phyloP scores from a whole-genome alignment of 441 rosid genomes.

The Pelargonium myrrhifolium region DNA sequence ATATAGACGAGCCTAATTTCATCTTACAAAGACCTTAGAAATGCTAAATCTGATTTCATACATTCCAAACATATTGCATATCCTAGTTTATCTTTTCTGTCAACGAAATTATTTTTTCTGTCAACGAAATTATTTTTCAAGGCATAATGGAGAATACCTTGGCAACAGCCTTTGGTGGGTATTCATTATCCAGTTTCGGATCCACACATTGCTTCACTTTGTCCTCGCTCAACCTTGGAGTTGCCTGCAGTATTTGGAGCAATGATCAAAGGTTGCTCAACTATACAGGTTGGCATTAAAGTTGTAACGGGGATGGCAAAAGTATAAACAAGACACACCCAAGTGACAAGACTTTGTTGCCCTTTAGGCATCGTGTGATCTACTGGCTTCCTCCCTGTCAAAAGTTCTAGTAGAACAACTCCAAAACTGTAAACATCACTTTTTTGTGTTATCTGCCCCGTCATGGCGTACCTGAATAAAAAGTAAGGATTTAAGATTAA shows the following conservation, averaged over 20 bases:
- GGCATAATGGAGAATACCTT: conserved; percentile 40
- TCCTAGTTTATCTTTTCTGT: no score
- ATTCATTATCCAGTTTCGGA: conserved; percentile 87
- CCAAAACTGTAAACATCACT: conserved; percentile 98
- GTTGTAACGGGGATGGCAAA: neutral
- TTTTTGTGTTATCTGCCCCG: conserved; percentile 95
- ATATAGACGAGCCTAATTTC: no score
- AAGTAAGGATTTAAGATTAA: neutral
- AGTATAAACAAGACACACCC: conserved; percentile 44
- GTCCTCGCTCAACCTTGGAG: conserved; percentile 94
- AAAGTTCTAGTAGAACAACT: conserved; percentile 89
- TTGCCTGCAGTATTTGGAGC: conserved; percentile 43
- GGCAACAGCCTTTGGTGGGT: conserved; percentile 90
- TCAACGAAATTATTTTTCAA: neutral
- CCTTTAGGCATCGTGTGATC: conserved; percentile 99
- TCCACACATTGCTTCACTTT: conserved; percentile 95
- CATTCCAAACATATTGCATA: no score
- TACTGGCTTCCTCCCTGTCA: conserved; percentile 95
- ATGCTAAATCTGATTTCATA: no score
- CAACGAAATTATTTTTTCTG: neutral
- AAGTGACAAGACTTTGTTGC: conserved; percentile 94
- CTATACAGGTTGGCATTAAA: neutral
- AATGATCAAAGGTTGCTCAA: neutral
- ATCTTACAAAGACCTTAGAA: no score
- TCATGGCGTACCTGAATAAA: conserved; percentile 83